A percentile compares a stretch with the other conserved stretches of the same genome.
phyloP scores from a whole-genome alignment of 2,329 filamentous ascomycete genomes.

The Dactylellina drechsleri region DNA sequence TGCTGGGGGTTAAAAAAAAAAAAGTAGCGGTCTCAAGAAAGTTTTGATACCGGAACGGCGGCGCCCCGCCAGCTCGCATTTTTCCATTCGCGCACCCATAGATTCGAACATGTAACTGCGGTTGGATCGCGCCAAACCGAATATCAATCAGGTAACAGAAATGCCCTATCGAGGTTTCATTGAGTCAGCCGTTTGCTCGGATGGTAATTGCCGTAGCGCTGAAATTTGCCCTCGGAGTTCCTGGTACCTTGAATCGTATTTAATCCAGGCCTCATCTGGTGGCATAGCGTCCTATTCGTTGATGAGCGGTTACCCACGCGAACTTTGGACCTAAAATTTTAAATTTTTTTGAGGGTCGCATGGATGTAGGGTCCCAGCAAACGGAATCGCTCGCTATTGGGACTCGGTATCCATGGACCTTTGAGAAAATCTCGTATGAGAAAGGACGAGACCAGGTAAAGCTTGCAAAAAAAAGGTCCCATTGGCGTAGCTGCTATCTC shows the following conservation, averaged over 20 bases:
- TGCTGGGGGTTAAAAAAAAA: not conserved
- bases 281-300: constrained; percentile 29
- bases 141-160: constrained; percentile 43
- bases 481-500: not conserved
- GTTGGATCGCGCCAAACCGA: not conserved
- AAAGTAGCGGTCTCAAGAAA: not conserved
- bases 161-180: constrained; percentile 15
- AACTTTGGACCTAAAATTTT: not conserved
- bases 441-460: constrained; percentile 11
- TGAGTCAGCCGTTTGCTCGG: constrained; percentile 12
- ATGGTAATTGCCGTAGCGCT: constrained; percentile 27
- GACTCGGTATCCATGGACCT: no score
- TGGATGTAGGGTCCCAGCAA: constrained; percentile 15
- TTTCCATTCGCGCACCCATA: not conserved
- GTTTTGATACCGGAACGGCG: not conserved
- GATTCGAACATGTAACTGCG: not conserved
- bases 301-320: constrained; percentile 8
- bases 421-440: not conserved
- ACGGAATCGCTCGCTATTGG: constrained; percentile 4
- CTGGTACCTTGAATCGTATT: no score
- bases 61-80: constrained; percentile 4
- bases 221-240: not conserved
- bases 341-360: not conserved
- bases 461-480: constrained; percentile 1
- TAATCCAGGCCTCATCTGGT: not conserved